Evolutionary conservation across 2,329 filamentous ascomycete genomes (phyloP).

Genomic region (Biscogniauxia sp.): DNA sequence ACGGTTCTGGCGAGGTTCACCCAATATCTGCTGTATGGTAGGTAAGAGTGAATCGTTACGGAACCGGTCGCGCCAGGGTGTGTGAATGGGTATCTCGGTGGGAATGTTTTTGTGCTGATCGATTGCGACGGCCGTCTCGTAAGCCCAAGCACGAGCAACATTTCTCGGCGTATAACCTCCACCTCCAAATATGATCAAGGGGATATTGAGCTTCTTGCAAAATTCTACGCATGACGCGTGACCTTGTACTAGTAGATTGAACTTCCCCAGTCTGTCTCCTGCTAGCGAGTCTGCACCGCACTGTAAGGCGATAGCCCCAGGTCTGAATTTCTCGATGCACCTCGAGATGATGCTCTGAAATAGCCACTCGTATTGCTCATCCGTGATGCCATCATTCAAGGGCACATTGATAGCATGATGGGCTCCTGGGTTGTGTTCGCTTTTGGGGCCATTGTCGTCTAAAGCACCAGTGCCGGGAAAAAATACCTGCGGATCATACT

Average conservation of each 20-base stretch:
- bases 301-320: slow-evolving; percentile 87
- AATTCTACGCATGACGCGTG: slow-evolving; percentile 90
- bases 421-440: slow-evolving; percentile 80
- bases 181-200: slow-evolving; percentile 87
- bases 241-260: slow-evolving; percentile 94
- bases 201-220: slow-evolving; percentile 76
- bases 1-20: slow-evolving; percentile 71
- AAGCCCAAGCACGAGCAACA: slow-evolving; percentile 93
- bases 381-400: slow-evolving; percentile 85
- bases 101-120: slow-evolving; percentile 68
- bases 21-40: slow-evolving; percentile 69
- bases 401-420: slow-evolving; percentile 91
- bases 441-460: slow-evolving; percentile 78
- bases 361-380: slow-evolving; percentile 81
- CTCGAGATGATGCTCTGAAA: slow-evolving; percentile 79
- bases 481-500: slow-evolving; percentile 81
- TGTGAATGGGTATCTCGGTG: slow-evolving; percentile 72
- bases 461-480: slow-evolving; percentile 90
- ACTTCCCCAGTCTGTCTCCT: slow-evolving; percentile 88
- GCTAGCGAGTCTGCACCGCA: slow-evolving; percentile 94
- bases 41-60: slow-evolving; percentile 85
- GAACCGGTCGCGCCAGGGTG: slow-evolving; percentile 87
- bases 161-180: slow-evolving; percentile 97
- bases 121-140: slow-evolving; percentile 90
- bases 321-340: slow-evolving; percentile 80